These are phyloP conservation scores for Capronia americana DNA, from an alignment of 2,329 filamentous ascomycete genomes.

Conservation along the genomic window DNA sequence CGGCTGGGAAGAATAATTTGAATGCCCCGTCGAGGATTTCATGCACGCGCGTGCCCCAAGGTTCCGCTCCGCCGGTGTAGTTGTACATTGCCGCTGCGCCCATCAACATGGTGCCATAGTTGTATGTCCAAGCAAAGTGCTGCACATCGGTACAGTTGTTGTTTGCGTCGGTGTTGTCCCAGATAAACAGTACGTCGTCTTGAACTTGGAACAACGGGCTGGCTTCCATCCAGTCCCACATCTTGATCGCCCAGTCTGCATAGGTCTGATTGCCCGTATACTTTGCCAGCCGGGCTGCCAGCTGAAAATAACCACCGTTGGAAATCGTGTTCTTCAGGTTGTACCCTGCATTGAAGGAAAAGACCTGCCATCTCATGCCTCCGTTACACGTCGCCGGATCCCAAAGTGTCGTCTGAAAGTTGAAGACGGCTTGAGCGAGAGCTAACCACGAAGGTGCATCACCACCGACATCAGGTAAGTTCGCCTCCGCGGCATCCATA, in stretches of 20 bases:
- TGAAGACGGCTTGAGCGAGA: slow-evolving; percentile 76
- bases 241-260: slow-evolving; percentile 47
- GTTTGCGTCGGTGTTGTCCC: slow-evolving; percentile 64
- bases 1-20: slow-evolving; percentile 58
- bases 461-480: slow-evolving; percentile 47
- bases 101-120: slow-evolving; percentile 64
- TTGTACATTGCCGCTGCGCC: slow-evolving; percentile 75
- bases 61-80: slow-evolving; percentile 58
- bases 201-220: slow-evolving; percentile 62
- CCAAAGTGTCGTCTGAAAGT: slow-evolving; percentile 74
- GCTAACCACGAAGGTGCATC: slow-evolving; percentile 71
- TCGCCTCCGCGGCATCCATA: slow-evolving; percentile 47
- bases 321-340: slow-evolving; percentile 60
- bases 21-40: slow-evolving; percentile 60
- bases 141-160: slow-evolving; percentile 68
- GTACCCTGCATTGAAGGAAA: slow-evolving; percentile 58
- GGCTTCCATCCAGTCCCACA: slow-evolving; percentile 58
- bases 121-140: slow-evolving; percentile 70
- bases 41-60: slow-evolving; percentile 64
- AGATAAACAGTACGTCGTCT: slow-evolving; percentile 60
- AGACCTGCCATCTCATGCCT: slow-evolving; percentile 83
- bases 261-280: slow-evolving; percentile 50
- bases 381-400: slow-evolving; percentile 69
- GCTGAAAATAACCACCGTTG: slow-evolving; percentile 59
- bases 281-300: slow-evolving; percentile 51